Conservation (phyloP, 768 basidiomycete species). For the Mycena amicta region DNA sequence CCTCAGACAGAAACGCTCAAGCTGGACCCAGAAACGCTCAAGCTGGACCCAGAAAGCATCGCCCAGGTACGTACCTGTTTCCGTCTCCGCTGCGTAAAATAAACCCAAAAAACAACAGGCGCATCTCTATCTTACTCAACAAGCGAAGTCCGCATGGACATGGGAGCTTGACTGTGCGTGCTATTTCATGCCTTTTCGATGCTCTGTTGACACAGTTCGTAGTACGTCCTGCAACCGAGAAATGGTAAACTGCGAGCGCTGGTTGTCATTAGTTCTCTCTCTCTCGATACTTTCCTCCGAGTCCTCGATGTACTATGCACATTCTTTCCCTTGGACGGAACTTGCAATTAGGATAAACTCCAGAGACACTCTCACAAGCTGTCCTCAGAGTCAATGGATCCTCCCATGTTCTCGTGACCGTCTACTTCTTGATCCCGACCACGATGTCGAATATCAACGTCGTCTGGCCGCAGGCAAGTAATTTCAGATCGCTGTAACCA, state of each 20-base stretch:
- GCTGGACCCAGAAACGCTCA: conserved; percentile 57
- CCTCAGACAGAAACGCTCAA: conserved; percentile 38
- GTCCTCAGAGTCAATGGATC: too few relatives aligned
- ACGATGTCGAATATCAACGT: not conserved
- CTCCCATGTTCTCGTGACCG: too few relatives aligned
- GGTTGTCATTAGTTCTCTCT: too few relatives aligned
- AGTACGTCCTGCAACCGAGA: conserved; percentile 49
- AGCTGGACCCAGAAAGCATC: conserved; percentile 67
- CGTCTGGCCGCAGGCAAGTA: not conserved
- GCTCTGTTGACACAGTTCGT: not conserved
- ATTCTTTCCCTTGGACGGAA: too few relatives aligned
- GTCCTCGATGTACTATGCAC: too few relatives aligned
- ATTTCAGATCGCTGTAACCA: not conserved
- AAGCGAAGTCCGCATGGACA: conserved; percentile 73
- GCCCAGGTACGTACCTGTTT: conserved; percentile 66
- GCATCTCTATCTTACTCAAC: conserved; percentile 66
- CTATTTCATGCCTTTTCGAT: too few relatives aligned
- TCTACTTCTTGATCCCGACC: not conserved
- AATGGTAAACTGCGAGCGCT: too few relatives aligned
- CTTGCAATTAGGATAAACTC: too few relatives aligned
- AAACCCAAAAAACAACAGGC: conserved; percentile 54
- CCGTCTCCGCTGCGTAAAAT: too few relatives aligned
- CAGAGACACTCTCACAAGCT: too few relatives aligned
- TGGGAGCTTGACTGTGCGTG: conserved; percentile 79
- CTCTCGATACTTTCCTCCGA: too few relatives aligned